Base-by-base conservation (phyloP, 2,329 filamentous ascomycete species). In the Arthrobotrys musiformis region DNA sequence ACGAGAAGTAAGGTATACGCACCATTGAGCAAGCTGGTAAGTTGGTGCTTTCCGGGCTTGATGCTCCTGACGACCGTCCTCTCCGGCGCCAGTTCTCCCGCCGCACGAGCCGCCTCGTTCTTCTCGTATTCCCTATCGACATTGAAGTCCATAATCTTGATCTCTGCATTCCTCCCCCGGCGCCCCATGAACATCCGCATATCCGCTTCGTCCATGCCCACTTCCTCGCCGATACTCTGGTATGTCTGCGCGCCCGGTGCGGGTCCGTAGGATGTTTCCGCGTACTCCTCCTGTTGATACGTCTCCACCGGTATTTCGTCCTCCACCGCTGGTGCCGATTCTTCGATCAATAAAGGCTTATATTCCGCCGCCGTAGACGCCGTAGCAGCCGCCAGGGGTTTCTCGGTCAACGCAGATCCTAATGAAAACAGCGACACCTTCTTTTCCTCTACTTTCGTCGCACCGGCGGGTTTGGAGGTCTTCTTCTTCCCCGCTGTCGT, bases 41-140 rank as follows among this genome's bases (percentile, higher is more conserved):
- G 83, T 69, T 87, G 89, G 80, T 91, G 90, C 82, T 91, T 91
- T 64, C 90, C 89, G 0, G 89, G 89, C 6, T 89, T 87, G 80
- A 91, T 89, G 0, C 88, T 85, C 67, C 89, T 87, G 63, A 92
- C 88, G 1, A 89, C 88, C 63, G 89, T 89, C 81, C 91, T 89
- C 79, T 90, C 80, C 62, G 79, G 77, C 5, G 80, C 48, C 17
- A 81, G 82, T 82, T 89, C 85, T 80, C 87, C 86, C 54, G 85
- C 83, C 44, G 86, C 85, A 4, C 88, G 85, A n/a, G 89, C 81
- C 50, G 85, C 84, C 80, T 91, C 88, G 81, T 92, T 92, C 22
- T 87, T 85, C 0, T 85, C 86, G 80, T 91, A 92, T 81, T 91
- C 89, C 24, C 84, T 82, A 79, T 91, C 89, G 15, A 89, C 90